Evolutionary conservation across 1,139 yeast species (phyloP), one percentile per base, ranked within the genome.

Genomic region (Blastobotrys ciferrii): DNA sequence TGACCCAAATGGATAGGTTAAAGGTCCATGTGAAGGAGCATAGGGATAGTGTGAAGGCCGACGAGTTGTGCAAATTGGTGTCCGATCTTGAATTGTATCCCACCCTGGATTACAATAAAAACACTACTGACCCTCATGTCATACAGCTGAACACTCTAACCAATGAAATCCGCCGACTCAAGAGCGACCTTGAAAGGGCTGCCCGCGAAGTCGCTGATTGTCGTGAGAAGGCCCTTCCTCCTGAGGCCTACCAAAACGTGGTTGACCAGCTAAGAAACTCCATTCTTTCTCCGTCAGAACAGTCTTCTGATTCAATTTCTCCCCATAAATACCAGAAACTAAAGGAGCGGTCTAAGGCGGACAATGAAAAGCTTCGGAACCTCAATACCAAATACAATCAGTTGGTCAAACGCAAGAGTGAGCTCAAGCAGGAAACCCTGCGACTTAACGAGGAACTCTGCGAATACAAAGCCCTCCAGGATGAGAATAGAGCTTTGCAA

Each of bases 321-420:
- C 40, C 28, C 6, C 40, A 36, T 5, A 36, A 36, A 15, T 36
- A 36, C 28, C 40, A 36, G 18, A 36, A 36, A 23, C 40, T 36
- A 9, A 36, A 36, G 28, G 40, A 36, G 13, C 11, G 40, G 17
- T 36, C 40, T 4, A 19, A 23, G 4, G 40, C 40, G 5, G 40
- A 36, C 14, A 36, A 23, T 15, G 40, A 36, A 18, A 36, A 36
- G 14, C 14, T 36, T 7, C 40, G 40, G 14, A 13, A 23, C 4
- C 14, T 36, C 9, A 36, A 28, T 28, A 36, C 17, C 25, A 39
- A 28, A 17, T 39, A 39, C 13, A 39, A 39, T 20, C 33, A 28
- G 7, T 19, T 39, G 17, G 7, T 28, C 5, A 39, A 39, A 13
- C 42, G 42, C n/a, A 39, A 39, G 13, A 13, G n/a, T 2, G 33